Percentiles rank a stretch among this genome's conserved stretches.
phyloP scores from a whole-genome alignment of 169 alveolate genomes.

The Perkinsus chesapeaki region DNA sequence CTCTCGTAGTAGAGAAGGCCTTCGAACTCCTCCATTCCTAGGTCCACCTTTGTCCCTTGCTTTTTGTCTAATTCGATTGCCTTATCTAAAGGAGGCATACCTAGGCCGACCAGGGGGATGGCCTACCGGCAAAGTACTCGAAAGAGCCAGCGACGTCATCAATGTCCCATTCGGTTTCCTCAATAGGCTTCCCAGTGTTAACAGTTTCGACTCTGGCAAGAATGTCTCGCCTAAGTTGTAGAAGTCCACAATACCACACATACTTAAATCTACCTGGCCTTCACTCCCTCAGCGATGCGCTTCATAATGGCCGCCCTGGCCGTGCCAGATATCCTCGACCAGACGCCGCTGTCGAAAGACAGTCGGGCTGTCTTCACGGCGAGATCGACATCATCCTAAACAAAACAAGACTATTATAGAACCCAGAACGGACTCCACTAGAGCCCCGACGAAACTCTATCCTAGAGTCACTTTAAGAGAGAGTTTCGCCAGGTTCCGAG shows the following conservation, averaged over 20 bases:
- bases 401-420: no score
- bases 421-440: no score
- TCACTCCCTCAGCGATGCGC: slow-evolving; percentile 50
- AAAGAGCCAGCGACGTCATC: slow-evolving; percentile 45
- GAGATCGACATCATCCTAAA: slow-evolving; percentile 43
- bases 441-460: no score
- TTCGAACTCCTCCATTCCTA: background rate
- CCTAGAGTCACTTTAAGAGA: no score
- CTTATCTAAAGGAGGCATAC: slow-evolving; percentile 37
- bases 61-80: background rate
- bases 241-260: background rate
- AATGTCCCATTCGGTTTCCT: slow-evolving; percentile 28
- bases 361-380: slow-evolving; percentile 57
- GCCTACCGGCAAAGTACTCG: slow-evolving; percentile 41
- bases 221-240: slow-evolving; percentile 42
- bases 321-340: slow-evolving; percentile 45
- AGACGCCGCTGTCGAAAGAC: slow-evolving; percentile 36
- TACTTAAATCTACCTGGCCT: background rate
- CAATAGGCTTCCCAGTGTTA: slow-evolving; percentile 48
- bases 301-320: slow-evolving; percentile 39
- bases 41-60: background rate
- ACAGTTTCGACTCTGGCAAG: slow-evolving; percentile 45
- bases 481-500: background rate
- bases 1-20: slow-evolving; percentile 38
- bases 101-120: slow-evolving; percentile 35